Evolutionary conservation across 345 rosid genomes (phyloP).

Genomic region (Ceriops decandra): DNA sequence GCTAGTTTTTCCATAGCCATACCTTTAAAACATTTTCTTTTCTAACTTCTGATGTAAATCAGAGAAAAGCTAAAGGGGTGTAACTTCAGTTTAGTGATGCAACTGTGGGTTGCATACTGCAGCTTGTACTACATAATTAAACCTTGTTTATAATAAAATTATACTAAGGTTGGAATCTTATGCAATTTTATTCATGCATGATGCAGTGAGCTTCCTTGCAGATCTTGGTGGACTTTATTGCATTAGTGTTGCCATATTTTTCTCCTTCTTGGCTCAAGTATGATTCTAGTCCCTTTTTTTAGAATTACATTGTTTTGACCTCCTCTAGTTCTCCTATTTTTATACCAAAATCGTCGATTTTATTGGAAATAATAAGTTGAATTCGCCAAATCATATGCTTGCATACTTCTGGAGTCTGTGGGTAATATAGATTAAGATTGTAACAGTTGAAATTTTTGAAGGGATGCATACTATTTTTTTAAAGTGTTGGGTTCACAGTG

Average conservation of each 20-base stretch:
- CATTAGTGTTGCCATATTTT: conserved; percentile 86
- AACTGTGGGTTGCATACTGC: background rate
- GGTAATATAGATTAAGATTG: background rate
- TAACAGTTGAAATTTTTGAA: background rate
- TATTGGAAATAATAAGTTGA: too few species aligned
- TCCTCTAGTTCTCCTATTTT: too few species aligned
- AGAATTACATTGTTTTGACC: background rate
- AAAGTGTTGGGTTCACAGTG: conserved; percentile 44
- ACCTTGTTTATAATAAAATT: background rate
- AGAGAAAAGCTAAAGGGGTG: background rate
- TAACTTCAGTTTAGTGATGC: conserved; percentile 1
- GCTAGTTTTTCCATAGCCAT: background rate
- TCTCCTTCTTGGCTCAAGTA: conserved; percentile 89
- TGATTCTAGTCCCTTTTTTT: conserved; percentile 16
- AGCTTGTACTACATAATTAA: background rate
- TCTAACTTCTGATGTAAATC: background rate
- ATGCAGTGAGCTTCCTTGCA: conserved; percentile 95
- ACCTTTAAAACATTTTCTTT: background rate
- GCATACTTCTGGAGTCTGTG: too few species aligned
- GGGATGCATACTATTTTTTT: conserved; percentile 10
- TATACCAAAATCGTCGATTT: too few species aligned
- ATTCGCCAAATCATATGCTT: too few species aligned
- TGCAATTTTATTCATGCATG: conserved; percentile 13
- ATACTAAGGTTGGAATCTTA: background rate
- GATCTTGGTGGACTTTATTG: conserved; percentile 98